A percentile compares a stretch with the other conserved stretches of the same genome.
Conservation (phyloP, 2,329 filamentous ascomycete genomes). For the Pseudocercospora crystallina region DNA sequence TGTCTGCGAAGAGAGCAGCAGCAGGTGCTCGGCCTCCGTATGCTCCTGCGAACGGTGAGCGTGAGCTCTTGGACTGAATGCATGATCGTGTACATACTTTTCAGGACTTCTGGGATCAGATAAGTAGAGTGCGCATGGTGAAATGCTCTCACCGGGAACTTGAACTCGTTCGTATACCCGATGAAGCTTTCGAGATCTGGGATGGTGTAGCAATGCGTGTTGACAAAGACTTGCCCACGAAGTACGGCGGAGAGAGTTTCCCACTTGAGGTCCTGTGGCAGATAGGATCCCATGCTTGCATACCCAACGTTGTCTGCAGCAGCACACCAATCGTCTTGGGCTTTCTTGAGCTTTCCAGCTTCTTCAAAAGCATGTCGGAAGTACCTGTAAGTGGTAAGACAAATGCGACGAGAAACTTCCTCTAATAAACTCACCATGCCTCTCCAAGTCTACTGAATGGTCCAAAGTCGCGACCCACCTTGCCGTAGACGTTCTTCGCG, state of each 20-base stretch:
- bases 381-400: slow-evolving; percentile 33
- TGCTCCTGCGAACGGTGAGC: slow-evolving; percentile 19
- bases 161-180: slow-evolving; percentile 70
- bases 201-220: slow-evolving; percentile 69
- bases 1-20: slow-evolving; percentile 67
- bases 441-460: slow-evolving; percentile 66
- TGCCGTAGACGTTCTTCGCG: slow-evolving; percentile 62
- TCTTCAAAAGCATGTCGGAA: slow-evolving; percentile 68
- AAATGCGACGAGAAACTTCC: not conserved
- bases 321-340: slow-evolving; percentile 68
- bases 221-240: slow-evolving; percentile 66
- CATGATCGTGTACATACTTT: slow-evolving; percentile 15
- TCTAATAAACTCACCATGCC: slow-evolving; percentile 49
- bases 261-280: slow-evolving; percentile 64
- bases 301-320: slow-evolving; percentile 54
- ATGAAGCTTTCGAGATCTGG: slow-evolving; percentile 69
- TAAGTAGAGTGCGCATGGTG: slow-evolving; percentile 70
- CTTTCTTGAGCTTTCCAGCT: slow-evolving; percentile 56
- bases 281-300: slow-evolving; percentile 55
- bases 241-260: slow-evolving; percentile 63
- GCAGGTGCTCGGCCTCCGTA: slow-evolving; percentile 42
- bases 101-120: slow-evolving; percentile 61
- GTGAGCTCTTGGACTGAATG: too few species aligned
- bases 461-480: slow-evolving; percentile 50
- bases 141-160: slow-evolving; percentile 65